These are phyloP conservation scores for Eryngium alpinum DNA, from an alignment of 140 eudicot genomes.

Conservation along the genomic window DNA sequence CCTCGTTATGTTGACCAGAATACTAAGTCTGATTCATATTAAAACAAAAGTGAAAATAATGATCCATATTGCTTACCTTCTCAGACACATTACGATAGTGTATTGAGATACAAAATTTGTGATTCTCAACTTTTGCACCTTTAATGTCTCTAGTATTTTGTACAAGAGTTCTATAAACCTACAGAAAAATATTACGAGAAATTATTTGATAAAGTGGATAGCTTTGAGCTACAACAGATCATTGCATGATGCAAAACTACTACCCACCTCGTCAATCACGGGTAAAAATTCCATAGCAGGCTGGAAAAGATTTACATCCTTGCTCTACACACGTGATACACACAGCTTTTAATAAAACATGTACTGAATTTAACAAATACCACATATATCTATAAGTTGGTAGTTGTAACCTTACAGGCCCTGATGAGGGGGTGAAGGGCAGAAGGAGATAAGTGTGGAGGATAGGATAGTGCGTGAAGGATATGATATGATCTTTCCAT, in stretches of 20 bases:
- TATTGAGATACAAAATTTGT: conserved; percentile 85
- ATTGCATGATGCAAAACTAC: not conserved
- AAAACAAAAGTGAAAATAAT: not conserved
- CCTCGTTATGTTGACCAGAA: not conserved
- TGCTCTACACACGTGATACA: conserved; percentile 40
- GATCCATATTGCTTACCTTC: conserved; percentile 39
- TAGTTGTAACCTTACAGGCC: no score
- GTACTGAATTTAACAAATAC: not conserved
- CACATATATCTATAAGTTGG: not conserved
- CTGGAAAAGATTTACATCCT: conserved; percentile 72
- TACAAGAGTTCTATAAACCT: conserved; percentile 79
- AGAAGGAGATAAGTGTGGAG: not conserved
- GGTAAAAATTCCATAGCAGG: conserved; percentile 86
- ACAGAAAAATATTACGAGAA: not conserved
- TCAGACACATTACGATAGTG: conserved; percentile 96
- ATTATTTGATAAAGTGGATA: not conserved
- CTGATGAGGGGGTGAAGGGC: not conserved
- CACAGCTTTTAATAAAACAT: not conserved
- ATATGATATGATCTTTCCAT: no score
- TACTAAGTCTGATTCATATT: not conserved
- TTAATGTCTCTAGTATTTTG: conserved; percentile 59
- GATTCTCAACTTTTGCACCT: conserved; percentile 89
- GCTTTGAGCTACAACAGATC: no score
- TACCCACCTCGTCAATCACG: conserved; percentile 73
- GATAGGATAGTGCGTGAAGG: not conserved